Conservation (phyloP, 2,329 filamentous ascomycete genomes). For the Aspergillus japonicus region DNA sequence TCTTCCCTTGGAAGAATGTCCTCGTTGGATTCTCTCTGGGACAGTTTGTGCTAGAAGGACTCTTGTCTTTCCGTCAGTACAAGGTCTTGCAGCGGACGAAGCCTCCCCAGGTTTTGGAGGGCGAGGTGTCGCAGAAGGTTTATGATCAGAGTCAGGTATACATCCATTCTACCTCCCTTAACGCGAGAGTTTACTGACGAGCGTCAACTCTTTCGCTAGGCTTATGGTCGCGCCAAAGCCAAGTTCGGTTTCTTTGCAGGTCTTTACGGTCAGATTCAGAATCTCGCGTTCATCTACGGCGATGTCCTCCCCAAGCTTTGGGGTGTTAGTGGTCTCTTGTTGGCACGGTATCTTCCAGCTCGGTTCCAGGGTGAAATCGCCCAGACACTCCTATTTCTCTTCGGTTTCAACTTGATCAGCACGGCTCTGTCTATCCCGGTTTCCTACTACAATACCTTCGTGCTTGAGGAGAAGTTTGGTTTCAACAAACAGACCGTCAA, state of each 20-base stretch:
- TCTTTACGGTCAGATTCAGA: conserved; percentile 84
- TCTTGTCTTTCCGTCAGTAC: conserved; percentile 88
- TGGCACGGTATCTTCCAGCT: conserved; percentile 71
- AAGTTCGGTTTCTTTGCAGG: conserved; percentile 79
- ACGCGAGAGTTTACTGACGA: neutral
- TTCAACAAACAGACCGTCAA: conserved; percentile 97
- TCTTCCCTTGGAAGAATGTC: conserved; percentile 96
- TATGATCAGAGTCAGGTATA: conserved; percentile 86
- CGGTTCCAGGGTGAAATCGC: conserved; percentile 88
- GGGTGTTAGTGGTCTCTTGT: conserved; percentile 72
- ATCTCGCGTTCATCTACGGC: conserved; percentile 83
- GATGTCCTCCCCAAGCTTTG: conserved; percentile 90
- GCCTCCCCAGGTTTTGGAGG: conserved; percentile 80
- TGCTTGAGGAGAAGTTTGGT: conserved; percentile 93
- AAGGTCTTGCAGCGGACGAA: conserved; percentile 75
- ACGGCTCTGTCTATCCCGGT: conserved; percentile 76
- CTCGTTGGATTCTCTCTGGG: conserved; percentile 92
- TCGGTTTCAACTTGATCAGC: conserved; percentile 79
- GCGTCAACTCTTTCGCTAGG: conserved; percentile 45
- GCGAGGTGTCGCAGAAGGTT: conserved; percentile 83
- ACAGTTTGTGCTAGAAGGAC: conserved; percentile 86
- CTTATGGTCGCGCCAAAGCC: conserved; percentile 93
- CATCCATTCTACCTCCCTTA: neutral
- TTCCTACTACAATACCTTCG: conserved; percentile 89
- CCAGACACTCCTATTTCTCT: conserved; percentile 88